These are phyloP conservation scores for Rhodosporidiobolus odoratus DNA, from an alignment of 768 basidiomycete species.

Conservation along the genomic window DNA sequence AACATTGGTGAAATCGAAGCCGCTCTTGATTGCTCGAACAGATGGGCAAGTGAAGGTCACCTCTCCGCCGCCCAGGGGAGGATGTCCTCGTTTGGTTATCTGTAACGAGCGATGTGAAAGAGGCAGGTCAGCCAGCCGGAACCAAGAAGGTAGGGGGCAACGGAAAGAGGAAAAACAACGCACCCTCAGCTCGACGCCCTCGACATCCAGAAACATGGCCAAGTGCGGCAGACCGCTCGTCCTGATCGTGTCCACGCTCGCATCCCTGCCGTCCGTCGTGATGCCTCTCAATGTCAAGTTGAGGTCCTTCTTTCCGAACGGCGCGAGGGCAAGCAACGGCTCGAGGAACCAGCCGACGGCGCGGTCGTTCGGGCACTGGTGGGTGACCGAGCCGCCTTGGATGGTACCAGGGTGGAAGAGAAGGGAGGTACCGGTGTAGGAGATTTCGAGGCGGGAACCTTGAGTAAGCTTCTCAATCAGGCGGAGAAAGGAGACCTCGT, in stretches of 20 bases:
- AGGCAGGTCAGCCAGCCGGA: neutral
- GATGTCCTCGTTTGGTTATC: constrained; percentile 91
- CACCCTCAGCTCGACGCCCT: constrained; percentile 83
- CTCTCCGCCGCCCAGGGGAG: constrained; percentile 88
- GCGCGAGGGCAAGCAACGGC: constrained; percentile 79
- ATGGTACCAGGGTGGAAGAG: constrained; percentile 89
- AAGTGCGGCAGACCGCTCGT: constrained; percentile 39
- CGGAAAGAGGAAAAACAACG: constrained; percentile 33
- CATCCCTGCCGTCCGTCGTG: constrained; percentile 85
- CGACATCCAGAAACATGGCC: constrained; percentile 64
- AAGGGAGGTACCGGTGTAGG: constrained; percentile 90
- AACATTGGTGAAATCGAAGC: constrained; percentile 77
- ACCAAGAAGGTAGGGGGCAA: neutral
- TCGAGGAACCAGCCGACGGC: constrained; percentile 94
- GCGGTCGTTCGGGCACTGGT: constrained; percentile 82
- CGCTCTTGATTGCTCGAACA: constrained; percentile 80
- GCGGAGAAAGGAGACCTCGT: constrained; percentile 82
- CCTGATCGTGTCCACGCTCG: constrained; percentile 56
- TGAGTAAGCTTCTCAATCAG: constrained; percentile 86
- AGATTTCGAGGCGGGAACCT: constrained; percentile 91
- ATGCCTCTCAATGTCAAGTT: constrained; percentile 78
- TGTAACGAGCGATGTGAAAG: constrained; percentile 42
- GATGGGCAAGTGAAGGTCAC: constrained; percentile 87
- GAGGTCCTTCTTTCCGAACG: constrained; percentile 82
- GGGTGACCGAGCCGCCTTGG: constrained; percentile 68